A percentile compares a stretch with the other conserved stretches of the same genome.
These are phyloP conservation scores for Silene coronaria DNA, from an alignment of 179 eudicot genomes.

Conservation along the genomic window DNA sequence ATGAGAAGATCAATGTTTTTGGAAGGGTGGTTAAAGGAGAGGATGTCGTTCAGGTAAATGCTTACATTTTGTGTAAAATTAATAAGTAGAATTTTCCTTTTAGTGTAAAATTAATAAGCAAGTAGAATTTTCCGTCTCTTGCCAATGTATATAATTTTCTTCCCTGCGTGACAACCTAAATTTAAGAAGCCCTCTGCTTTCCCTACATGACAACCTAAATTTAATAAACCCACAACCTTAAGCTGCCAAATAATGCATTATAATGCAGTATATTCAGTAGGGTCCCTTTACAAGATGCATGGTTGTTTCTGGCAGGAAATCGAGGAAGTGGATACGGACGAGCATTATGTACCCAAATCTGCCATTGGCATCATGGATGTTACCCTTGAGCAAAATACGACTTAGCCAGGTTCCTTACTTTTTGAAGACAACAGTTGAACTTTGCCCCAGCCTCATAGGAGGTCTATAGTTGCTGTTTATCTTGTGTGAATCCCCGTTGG, in stretches of 20 bases:
- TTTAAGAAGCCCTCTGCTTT: neutral
- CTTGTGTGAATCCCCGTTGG: neutral
- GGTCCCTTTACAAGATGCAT: neutral
- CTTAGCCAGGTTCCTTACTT: slow-evolving; percentile 16
- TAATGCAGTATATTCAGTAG: neutral
- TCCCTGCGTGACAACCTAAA: neutral
- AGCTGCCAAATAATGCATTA: neutral
- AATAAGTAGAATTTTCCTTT: neutral
- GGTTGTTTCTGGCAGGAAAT: slow-evolving; percentile 60
- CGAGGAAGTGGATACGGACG: slow-evolving; percentile 96
- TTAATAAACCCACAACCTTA: no score
- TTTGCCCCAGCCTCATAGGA: neutral
- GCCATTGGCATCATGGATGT: slow-evolving; percentile 66
- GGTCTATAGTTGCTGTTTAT: neutral
- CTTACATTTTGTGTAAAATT: neutral
- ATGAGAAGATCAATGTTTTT: slow-evolving; percentile 79
- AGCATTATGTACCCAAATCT: slow-evolving; percentile 80
- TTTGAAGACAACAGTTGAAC: neutral
- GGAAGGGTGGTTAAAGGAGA: slow-evolving; percentile 85
- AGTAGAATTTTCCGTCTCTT: neutral
- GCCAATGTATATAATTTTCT: neutral
- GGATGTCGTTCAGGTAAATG: slow-evolving; percentile 84
- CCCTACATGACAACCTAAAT: no score
- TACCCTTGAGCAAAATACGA: slow-evolving; percentile 53
- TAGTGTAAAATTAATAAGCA: neutral